Percentiles rank a stretch among this genome's conserved stretches.
phyloP scores from a whole-genome alignment of 2,329 filamentous ascomycete species.

The Hypoxylon sp. region DNA sequence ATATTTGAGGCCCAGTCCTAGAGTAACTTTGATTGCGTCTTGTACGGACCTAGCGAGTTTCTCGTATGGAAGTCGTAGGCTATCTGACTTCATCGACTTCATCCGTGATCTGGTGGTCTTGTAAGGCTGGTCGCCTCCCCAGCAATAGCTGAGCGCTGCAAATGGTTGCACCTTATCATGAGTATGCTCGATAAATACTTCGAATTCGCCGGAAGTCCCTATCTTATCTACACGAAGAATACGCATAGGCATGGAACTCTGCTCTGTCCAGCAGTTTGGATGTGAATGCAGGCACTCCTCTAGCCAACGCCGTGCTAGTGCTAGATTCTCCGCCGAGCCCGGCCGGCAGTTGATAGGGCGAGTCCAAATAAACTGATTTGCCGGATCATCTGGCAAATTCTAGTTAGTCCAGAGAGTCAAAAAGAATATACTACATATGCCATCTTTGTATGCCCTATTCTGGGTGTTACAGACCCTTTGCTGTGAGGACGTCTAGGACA shows the following conservation, averaged over 20 bases:
- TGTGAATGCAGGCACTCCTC: slow-evolving; percentile 9
- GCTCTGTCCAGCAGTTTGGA: slow-evolving; percentile 10
- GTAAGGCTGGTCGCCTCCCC: slow-evolving; percentile 20
- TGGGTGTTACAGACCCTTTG: slow-evolving; percentile 4
- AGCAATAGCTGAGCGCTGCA: slow-evolving; percentile 20
- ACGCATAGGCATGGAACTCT: slow-evolving; percentile 10
- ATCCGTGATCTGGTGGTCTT: slow-evolving; percentile 20
- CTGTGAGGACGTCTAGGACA: slow-evolving; percentile 9
- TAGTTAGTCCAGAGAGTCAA: not conserved
- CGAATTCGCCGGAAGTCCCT: not conserved
- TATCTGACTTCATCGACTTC: not conserved
- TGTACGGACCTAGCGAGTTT: slow-evolving; percentile 10
- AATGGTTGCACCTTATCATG: slow-evolving; percentile 12
- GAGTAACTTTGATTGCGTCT: slow-evolving; percentile 12
- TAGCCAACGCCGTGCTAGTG: slow-evolving; percentile 13
- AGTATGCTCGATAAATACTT: slow-evolving; percentile 6
- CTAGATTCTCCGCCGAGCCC: slow-evolving; percentile 5
- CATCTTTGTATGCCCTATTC: not conserved
- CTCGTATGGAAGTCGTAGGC: slow-evolving; percentile 1
- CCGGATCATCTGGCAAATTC: slow-evolving; percentile 7
- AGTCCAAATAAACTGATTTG: slow-evolving; percentile 13
- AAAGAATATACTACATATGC: not conserved
- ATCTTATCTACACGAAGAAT: slow-evolving; percentile 9
- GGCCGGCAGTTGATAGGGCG: slow-evolving; percentile 17
- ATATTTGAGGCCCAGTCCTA: slow-evolving; percentile 10